Evolutionary conservation across 345 rosid genomes (phyloP).

Genomic region (Bretschneidera sinensis): DNA sequence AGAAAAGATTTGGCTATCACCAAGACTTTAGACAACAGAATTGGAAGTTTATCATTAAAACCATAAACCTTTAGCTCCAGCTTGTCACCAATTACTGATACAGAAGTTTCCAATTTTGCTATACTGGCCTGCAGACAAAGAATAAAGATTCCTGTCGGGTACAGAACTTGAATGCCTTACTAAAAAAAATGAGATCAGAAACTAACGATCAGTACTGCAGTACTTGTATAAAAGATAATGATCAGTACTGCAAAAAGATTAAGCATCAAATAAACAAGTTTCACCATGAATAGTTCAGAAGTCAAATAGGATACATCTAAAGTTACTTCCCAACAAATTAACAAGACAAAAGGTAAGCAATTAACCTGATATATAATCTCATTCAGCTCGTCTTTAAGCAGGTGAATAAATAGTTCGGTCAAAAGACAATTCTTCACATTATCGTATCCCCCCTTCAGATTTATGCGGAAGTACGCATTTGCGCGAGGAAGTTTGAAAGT

Average conservation of each 20-base stretch:
- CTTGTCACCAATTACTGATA: slow-evolving; percentile 62
- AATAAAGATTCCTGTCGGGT: slow-evolving; percentile 2
- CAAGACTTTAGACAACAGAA: slow-evolving; percentile 69
- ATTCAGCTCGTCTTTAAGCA: slow-evolving; percentile 91
- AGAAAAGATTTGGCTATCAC: slow-evolving; percentile 62
- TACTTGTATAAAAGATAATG: no score
- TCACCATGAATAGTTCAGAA: no score
- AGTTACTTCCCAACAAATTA: neutral
- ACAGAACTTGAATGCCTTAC: slow-evolving; percentile 6
- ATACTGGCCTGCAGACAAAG: slow-evolving; percentile 71
- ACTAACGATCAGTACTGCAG: no score
- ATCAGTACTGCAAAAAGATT: neutral
- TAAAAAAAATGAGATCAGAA: neutral
- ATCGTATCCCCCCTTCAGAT: slow-evolving; percentile 74
- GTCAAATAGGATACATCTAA: slow-evolving; percentile 11
- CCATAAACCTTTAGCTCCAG: slow-evolving; percentile 90
- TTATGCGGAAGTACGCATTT: slow-evolving; percentile 75
- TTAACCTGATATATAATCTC: slow-evolving; percentile 87
- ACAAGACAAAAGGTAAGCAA: slow-evolving; percentile 12
- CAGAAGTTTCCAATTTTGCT: slow-evolving; percentile 86
- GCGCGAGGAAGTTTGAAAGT: slow-evolving; percentile 86
- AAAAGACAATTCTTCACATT: slow-evolving; percentile 63
- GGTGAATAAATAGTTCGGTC: slow-evolving; percentile 76
- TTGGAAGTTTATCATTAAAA: slow-evolving; percentile 79
- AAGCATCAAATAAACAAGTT: neutral